phyloP scores from a whole-genome alignment of 2,329 filamentous ascomycete species.

The Cercospora sojina region DNA sequence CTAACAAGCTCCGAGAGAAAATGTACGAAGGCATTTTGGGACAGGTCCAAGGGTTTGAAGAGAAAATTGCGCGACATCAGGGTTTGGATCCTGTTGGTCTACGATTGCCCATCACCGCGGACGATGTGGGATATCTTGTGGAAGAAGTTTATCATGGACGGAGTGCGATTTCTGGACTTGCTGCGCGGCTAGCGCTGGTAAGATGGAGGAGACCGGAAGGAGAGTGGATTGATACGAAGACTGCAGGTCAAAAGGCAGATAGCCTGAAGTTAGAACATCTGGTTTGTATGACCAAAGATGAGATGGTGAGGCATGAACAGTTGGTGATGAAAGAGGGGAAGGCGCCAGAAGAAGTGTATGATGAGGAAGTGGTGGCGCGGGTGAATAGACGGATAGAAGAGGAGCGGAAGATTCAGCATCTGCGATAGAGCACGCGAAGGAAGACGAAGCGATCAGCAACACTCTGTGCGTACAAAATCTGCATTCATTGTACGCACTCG shows the following conservation, averaged over 20 bases:
- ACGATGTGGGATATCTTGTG: constrained; percentile 81
- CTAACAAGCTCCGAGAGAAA: constrained; percentile 80
- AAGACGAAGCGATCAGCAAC: neutral
- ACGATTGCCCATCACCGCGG: constrained; percentile 72
- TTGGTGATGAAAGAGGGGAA: constrained; percentile 71
- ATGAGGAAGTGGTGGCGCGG: constrained; percentile 61
- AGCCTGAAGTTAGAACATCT: constrained; percentile 67
- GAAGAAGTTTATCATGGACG: constrained; percentile 86
- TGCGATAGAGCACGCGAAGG: neutral
- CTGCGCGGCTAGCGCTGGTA: constrained; percentile 74
- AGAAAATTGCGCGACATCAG: constrained; percentile 64
- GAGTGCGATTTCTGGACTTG: constrained; percentile 77
- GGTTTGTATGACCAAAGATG: constrained; percentile 91
- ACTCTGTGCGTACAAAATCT: neutral
- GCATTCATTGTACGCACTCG: neutral
- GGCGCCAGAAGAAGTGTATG: constrained; percentile 71
- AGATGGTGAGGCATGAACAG: constrained; percentile 76
- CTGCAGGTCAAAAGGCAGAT: constrained; percentile 75
- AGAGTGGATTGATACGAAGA: constrained; percentile 64
- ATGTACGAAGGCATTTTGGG: constrained; percentile 84
- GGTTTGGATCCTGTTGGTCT: constrained; percentile 64
- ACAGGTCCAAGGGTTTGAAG: constrained; percentile 73
- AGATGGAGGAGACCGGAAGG: constrained; percentile 70
- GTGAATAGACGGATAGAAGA: constrained; percentile 69
- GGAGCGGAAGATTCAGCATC: constrained; percentile 44